Evolutionary conservation across 768 basidiomycete species (phyloP), one percentile per base, ranked within the genome.

Genomic region (Pholiota microspora): DNA sequence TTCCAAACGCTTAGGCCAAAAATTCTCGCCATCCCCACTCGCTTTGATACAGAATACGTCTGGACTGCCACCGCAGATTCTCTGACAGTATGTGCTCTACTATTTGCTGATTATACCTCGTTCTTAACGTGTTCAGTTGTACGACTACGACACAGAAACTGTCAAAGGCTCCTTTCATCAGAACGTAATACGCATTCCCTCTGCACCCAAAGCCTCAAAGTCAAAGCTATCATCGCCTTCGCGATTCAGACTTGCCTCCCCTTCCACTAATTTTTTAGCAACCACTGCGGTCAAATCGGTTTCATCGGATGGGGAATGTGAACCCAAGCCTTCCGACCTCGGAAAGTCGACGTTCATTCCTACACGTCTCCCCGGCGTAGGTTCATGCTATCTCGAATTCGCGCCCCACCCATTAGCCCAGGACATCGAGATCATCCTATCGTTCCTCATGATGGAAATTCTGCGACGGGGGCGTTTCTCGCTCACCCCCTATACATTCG

Each of bases 381-480:
- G 83, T 27, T 75, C 78, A 48, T 79, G 78, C 56, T 84, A 84
- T 58, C 71, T 84, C n/a, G 81, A 84, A 60, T 83, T 84, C 58
- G 66, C 68, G 13, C 62, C 71, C 2, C 82, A 82, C 64, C 74
- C 78, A 1, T 68, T 78, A 0, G 79, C 72, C 0, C 71, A 77
- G 47, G 75, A 74, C 35, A 73, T 77, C 7, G 83, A 85, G 63
- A 75, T 85, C 16, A 80, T 84, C 51, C 68, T 85, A 7, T 82
- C 82, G 12, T 84, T 85, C 65, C 70, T 86, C 31, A 77, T 86
- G 68, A 79, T 86, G 75, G 84, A 86, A 64, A 80, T 84, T 28
- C 64, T 86, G 13, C 82, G 84, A 25, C 77, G 83, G 45, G 79
- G 82, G 36, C 78, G 82, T 29, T 86, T 85, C 62, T 68, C 62